Conservation (phyloP, 495 filamentous ascomycete genomes). For the Neurospora sp. region DNA sequence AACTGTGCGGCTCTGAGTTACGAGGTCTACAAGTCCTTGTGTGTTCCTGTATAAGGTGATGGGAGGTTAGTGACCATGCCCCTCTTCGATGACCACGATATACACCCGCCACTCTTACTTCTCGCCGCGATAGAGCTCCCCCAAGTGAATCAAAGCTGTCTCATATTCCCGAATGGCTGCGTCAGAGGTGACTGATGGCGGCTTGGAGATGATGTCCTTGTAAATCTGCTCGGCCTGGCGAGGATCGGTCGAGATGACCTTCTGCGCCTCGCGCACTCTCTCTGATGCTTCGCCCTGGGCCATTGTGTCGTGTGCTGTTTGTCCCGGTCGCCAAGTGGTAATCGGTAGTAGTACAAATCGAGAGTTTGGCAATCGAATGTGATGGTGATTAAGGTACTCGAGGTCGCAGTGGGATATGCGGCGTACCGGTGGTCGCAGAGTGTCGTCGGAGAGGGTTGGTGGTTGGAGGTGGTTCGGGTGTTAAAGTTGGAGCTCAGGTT, state of each 20-base stretch:
- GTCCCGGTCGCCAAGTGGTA: not conserved
- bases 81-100: not conserved
- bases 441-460: not conserved
- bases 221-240: conserved; percentile 72
- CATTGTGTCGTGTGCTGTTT: conserved; percentile 22
- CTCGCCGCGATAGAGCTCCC: conserved; percentile 84
- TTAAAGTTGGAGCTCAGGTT: not conserved
- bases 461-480: not conserved
- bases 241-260: conserved; percentile 67
- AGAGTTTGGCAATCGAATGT: not conserved
- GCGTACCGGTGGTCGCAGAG: conserved; percentile 3
- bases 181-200: conserved; percentile 70
- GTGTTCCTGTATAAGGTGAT: conserved; percentile 44
- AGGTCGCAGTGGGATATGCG: not conserved
- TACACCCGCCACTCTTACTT: conserved; percentile 36
- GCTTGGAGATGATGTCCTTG: conserved; percentile 77
- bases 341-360: not conserved
- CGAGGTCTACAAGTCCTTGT: conserved; percentile 80
- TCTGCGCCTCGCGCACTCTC: conserved; percentile 62
- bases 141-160: conserved; percentile 68
- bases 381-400: not conserved
- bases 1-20: conserved; percentile 79
- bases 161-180: conserved; percentile 83
- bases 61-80: conserved; percentile 3
- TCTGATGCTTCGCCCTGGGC: conserved; percentile 35